Percentiles rank a stretch among this genome's conserved stretches.
These are phyloP conservation scores for Lagenaria siceraria DNA, from an alignment of 306 rosid species.

Conservation along the genomic window DNA sequence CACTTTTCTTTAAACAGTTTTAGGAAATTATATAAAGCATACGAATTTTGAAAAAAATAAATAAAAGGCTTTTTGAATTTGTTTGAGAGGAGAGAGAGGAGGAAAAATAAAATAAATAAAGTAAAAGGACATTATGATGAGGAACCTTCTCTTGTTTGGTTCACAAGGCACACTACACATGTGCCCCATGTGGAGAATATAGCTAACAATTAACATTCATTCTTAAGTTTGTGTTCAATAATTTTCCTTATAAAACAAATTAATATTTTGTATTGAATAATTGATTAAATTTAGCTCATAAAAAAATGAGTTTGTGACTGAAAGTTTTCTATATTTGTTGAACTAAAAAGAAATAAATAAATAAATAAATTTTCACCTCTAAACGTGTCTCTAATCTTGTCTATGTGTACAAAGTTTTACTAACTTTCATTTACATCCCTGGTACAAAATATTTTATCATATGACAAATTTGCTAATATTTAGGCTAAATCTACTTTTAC, in stretches of 20 bases:
- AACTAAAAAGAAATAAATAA: too few species aligned
- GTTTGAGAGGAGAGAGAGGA: background rate
- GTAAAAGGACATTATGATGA: background rate
- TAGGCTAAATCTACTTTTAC: too few species aligned
- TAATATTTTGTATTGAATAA: background rate
- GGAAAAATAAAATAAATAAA: background rate
- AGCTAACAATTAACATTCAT: background rate
- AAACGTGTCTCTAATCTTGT: too few species aligned
- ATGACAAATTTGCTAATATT: too few species aligned
- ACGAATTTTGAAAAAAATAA: background rate
- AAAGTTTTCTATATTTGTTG: too few species aligned
- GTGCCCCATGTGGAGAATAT: conserved; percentile 4
- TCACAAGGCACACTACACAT: background rate
- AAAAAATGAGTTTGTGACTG: too few species aligned
- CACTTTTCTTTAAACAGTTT: background rate
- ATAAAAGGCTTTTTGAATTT: background rate
- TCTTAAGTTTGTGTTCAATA: background rate
- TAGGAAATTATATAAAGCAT: background rate
- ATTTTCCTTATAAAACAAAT: background rate
- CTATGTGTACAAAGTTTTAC: too few species aligned
- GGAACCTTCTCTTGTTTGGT: conserved; percentile 7
- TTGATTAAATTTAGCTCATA: too few species aligned
- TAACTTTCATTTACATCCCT: too few species aligned
- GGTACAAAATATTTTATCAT: too few species aligned
- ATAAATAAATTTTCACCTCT: too few species aligned